Evolutionary conservation across 257 asterid species (phyloP).

Genomic region (Eucommia ulmoides): DNA sequence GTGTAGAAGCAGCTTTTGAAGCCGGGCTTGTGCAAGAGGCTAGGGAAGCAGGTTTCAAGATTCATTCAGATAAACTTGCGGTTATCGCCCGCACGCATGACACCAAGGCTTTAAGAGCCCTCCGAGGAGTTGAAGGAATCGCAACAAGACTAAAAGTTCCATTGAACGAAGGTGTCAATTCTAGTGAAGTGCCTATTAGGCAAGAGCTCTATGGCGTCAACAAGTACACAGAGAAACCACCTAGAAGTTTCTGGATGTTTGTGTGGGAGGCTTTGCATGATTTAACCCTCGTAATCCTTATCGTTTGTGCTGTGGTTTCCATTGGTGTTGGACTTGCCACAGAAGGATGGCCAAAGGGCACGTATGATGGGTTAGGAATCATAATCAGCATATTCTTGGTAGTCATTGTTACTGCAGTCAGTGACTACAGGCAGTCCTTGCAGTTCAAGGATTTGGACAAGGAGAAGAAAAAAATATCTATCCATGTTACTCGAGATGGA

Average conservation of each 20-base stretch:
- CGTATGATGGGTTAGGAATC: slow-evolving; percentile 87
- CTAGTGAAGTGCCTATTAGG: slow-evolving; percentile 51
- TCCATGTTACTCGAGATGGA: slow-evolving; percentile 81
- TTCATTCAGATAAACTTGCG: slow-evolving; percentile 89
- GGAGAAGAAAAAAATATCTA: slow-evolving; percentile 87
- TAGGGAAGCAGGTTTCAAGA: slow-evolving; percentile 44
- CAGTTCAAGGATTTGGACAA: slow-evolving; percentile 90
- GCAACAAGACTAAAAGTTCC: slow-evolving; percentile 55
- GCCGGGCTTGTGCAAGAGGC: slow-evolving; percentile 72
- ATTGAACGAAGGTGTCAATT: slow-evolving; percentile 51
- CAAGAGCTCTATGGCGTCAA: slow-evolving; percentile 63
- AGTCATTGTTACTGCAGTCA: slow-evolving; percentile 76
- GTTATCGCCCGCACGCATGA: slow-evolving; percentile 66
- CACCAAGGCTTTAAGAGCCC: slow-evolving; percentile 55
- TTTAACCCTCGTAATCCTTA: slow-evolving; percentile 81
- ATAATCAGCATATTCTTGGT: slow-evolving; percentile 75
- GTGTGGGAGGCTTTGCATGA: slow-evolving; percentile 97
- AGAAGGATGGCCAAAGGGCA: slow-evolving; percentile 96
- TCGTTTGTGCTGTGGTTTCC: slow-evolving; percentile 81
- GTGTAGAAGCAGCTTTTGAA: slow-evolving; percentile 28
- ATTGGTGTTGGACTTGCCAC: slow-evolving; percentile 95
- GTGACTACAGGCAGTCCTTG: slow-evolving; percentile 95
- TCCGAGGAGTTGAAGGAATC: slow-evolving; percentile 73
- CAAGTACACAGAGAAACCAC: slow-evolving; percentile 69
- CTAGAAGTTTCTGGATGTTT: slow-evolving; percentile 81